phyloP scores from a whole-genome alignment of 176 grass and related monocot genomes.

The Musa acuminata region DNA sequence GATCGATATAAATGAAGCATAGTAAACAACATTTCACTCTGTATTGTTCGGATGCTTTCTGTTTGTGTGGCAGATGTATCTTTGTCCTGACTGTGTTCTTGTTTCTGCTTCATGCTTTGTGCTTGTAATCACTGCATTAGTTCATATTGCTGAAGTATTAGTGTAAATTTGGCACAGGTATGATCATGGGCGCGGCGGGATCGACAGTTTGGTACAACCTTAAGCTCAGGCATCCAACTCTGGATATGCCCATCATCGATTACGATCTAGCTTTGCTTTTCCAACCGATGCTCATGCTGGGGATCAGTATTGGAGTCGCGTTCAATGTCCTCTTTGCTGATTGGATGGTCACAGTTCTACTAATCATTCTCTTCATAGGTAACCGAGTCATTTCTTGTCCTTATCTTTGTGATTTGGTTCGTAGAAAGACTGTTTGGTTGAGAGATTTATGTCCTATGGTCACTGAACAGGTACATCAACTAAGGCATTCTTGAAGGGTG shows the following conservation, averaged over 20 bases:
- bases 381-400: background rate
- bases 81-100: background rate
- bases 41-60: background rate
- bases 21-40: background rate
- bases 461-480: conserved; percentile 3
- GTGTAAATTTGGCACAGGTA: conserved; percentile 5
- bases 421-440: background rate
- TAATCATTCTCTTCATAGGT: conserved; percentile 20
- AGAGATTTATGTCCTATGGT: background rate
- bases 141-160: background rate
- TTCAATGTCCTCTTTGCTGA: conserved; percentile 21
- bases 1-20: no score
- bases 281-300: conserved; percentile 21
- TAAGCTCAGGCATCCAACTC: conserved; percentile 18
- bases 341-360: conserved; percentile 23
- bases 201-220: conserved; percentile 22
- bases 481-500: conserved; percentile 9
- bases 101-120: background rate
- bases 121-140: background rate
- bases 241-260: conserved; percentile 20
- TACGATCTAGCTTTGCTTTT: conserved; percentile 21
- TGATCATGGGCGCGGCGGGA: conserved; percentile 19
- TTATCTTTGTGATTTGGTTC: background rate
- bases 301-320: conserved; percentile 12
- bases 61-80: background rate